phyloP scores from a whole-genome alignment of 1,284 basidiomycete species.

The Cutaneotrichosporon mucoides region DNA sequence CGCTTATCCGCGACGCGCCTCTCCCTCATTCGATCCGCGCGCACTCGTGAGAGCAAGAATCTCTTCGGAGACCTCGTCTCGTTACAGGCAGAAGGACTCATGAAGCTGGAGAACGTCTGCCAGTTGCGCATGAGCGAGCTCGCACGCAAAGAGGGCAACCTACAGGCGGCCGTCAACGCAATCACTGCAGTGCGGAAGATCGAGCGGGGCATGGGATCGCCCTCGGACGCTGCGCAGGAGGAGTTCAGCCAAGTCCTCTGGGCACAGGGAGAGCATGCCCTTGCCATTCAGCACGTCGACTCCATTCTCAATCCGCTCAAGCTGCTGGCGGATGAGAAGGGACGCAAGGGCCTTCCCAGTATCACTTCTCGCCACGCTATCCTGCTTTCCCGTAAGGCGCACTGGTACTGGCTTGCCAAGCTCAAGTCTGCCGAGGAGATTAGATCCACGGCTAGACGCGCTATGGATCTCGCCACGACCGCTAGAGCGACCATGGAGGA shows the following conservation, averaged over 20 bases:
- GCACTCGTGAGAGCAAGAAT: conserved; percentile 56
- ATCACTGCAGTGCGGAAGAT: conserved; percentile 69
- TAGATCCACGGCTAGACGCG: conserved; percentile 60
- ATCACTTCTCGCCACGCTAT: conserved; percentile 6
- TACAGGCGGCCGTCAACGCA: conserved; percentile 82
- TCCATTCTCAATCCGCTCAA: not conserved
- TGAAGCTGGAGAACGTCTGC: conserved; percentile 64
- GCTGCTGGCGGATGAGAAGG: not conserved
- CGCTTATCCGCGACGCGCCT: conserved; percentile 74
- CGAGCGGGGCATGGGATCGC: conserved; percentile 45
- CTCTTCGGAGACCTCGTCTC: conserved; percentile 63
- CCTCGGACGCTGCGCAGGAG: conserved; percentile 51
- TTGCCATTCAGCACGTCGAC: conserved; percentile 70
- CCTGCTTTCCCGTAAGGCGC: conserved; percentile 57
- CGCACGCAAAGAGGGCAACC: conserved; percentile 65
- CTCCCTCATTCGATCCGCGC: conserved; percentile 70
- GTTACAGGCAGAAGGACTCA: conserved; percentile 56
- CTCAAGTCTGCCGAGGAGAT: conserved; percentile 77
- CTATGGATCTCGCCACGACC: conserved; percentile 13
- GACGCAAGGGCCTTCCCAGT: not conserved
- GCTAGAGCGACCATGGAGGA: conserved; percentile 27
- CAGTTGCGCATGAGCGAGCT: conserved; percentile 69
- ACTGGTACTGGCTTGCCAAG: conserved; percentile 83
- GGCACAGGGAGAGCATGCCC: conserved; percentile 75
- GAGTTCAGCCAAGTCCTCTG: conserved; percentile 90